These are phyloP conservation scores for Fistulinella cinereoalba DNA, from an alignment of 1,284 basidiomycete genomes.

Conservation along the genomic window DNA sequence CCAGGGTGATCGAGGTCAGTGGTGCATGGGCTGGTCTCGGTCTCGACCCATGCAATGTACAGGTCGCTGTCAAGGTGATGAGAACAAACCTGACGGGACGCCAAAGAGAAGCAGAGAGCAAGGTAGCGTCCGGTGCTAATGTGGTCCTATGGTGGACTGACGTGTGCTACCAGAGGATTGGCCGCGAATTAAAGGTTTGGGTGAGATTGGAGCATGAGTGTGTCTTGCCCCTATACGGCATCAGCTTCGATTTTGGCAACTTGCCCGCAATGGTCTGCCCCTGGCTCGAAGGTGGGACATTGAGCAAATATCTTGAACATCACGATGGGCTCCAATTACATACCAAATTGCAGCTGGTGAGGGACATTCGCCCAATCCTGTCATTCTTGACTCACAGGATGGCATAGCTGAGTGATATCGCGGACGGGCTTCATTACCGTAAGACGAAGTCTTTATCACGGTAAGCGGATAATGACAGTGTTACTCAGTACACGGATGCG, in stretches of 20 bases:
- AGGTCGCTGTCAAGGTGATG: conserved; percentile 27
- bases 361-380: not conserved
- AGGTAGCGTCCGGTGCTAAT: conserved; percentile 3
- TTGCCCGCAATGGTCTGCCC: conserved; percentile 27
- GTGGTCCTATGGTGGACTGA: not conserved
- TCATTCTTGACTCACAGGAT: conserved; percentile 2
- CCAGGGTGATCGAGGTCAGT: conserved; percentile 14
- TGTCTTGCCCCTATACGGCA: conserved; percentile 23
- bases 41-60: not conserved
- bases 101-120: conserved; percentile 8
- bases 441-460: not conserved
- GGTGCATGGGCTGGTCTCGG: too few relatives aligned
- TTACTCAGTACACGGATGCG: conserved; percentile 18
- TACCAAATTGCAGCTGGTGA: conserved; percentile 12
- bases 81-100: conserved; percentile 15
- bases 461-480: not conserved
- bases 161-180: conserved; percentile 11
- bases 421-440: conserved; percentile 25
- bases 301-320: conserved; percentile 19
- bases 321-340: conserved; percentile 4
- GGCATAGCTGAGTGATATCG: conserved; percentile 20
- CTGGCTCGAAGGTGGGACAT: conserved; percentile 22
- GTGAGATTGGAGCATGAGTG: conserved; percentile 23
- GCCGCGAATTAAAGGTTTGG: conserved; percentile 25
- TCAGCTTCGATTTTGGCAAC: conserved; percentile 22